Conservation (phyloP, 1,284 basidiomycete species). For the Cryptococcus amylolentus region DNA sequence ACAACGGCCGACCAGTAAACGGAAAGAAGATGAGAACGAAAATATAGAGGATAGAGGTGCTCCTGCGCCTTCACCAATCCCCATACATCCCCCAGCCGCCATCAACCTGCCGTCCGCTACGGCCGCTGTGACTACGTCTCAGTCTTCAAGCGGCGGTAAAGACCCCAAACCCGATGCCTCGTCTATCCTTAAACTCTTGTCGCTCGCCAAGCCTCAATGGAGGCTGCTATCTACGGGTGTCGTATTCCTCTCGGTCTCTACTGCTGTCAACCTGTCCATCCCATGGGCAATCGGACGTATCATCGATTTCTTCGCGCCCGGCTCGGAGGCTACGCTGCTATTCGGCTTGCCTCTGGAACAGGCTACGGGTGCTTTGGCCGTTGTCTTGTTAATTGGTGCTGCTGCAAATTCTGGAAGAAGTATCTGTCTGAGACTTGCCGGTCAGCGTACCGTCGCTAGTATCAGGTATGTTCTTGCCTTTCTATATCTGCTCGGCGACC, state of each 20-base stretch:
- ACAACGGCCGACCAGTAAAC: neutral
- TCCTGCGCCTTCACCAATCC: constrained; percentile 15
- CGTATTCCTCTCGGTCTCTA: constrained; percentile 36
- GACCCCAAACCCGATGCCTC: constrained; percentile 36
- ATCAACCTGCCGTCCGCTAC: constrained; percentile 17
- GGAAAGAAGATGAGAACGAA: neutral
- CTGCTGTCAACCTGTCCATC: constrained; percentile 40
- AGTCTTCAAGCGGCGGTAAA: constrained; percentile 8
- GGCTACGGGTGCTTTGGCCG: constrained; percentile 32
- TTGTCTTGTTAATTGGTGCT: constrained; percentile 40
- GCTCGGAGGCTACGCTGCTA: constrained; percentile 36
- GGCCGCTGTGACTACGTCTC: constrained; percentile 6
- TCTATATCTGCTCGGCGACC: too few relatives aligned
- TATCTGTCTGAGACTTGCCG: constrained; percentile 41
- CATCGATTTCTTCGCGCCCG: constrained; percentile 48
- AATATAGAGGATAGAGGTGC: neutral
- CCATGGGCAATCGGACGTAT: constrained; percentile 47
- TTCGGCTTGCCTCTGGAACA: constrained; percentile 45
- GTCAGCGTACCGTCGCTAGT: constrained; percentile 43
- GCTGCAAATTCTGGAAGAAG: constrained; percentile 41
- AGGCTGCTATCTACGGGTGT: constrained; percentile 38
- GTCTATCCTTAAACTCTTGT: constrained; percentile 38
- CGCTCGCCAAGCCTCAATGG: constrained; percentile 46
- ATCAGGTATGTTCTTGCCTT: constrained; percentile 31
- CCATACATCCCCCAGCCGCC: constrained; percentile 15